Base-by-base conservation (phyloP, 495 filamentous ascomycete species). In the Massariosphaeria phaeospora region DNA sequence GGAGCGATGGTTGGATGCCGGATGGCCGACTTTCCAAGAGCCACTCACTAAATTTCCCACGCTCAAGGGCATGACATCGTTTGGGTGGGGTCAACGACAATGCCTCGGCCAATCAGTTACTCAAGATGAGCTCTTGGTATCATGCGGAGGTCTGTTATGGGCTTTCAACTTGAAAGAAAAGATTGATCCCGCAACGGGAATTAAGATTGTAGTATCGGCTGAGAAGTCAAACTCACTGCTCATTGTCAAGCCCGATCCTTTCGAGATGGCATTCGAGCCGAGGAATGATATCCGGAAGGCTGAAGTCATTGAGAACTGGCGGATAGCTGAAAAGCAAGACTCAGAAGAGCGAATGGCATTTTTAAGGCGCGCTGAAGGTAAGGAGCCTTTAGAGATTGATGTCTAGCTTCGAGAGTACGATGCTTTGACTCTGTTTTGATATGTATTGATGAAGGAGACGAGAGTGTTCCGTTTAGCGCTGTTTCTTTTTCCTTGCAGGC, bases 151-250 rank as follows among this genome's bases (percentile, higher is more conserved):
- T 13, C 45, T 72, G 1, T 41, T 57, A 29, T 71, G 69, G 67
- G 64, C 60, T 15, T 70, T 65, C 57, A 65, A 67, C 36, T 40
- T 72, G 15, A 64, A 65, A 47, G 54, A 62, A 24, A 70, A 69
- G 51, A 56, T 54, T 0, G 60, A 64, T 42, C 29, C 61, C 0
- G 27, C 23, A 11, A 77, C 77, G 49, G 78, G 64, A 1, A 11
- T 76, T 21, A 67, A 74, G 61, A 79, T 81, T 11, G 62, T 65
- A 10, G 52, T 68, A 4, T 62, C 64, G 1, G 29, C 63, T n/a
- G 27, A 61, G 44, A 68, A 68, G 54, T 63, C 58, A 5, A 70
- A 65, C 43, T 65, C 59, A 0, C 59, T 70, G 1, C 62, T 70
- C 21, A 68, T 70, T 44, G 59, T 67, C 64, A 68, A 70, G 62